Evolutionary conservation across 345 rosid species (phyloP), one percentile per base, ranked within the genome.

Genomic region (Nasturtium officinale): DNA sequence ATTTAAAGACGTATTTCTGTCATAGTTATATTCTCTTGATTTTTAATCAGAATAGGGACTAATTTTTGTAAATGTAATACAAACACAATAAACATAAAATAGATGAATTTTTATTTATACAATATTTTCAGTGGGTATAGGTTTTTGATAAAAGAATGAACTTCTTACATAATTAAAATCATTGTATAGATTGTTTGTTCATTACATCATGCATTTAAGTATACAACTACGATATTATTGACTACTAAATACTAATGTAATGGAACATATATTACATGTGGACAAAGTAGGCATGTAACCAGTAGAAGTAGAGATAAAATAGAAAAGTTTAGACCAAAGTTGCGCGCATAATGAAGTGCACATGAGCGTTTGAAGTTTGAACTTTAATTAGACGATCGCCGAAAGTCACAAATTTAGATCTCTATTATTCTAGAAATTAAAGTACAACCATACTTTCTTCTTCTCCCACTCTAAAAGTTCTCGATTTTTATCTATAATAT

Each of bases 261-360:
- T 61, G 40, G 51, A 61, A 28, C 51, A 48, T 35, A 46, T n/a
- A 58, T 28, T 32, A 21, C n/a, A 59, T 32, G 37, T 23, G 15
- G 28, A 59, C 43, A 47, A 26, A 47, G 26, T 72, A 63, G 70
- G 48, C 48, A 43, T 72, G 45, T 21, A 42, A 25, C 8, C 18
- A 46, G 26, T 26, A 46, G 5, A 30, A 53, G 69, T 18, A 45
- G 12, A 53, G 12, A 53, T 28, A 11, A 33, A 46, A 54, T 26
- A 57, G 52, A 40, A 25, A 40, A 38, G 30, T 30, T 6, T 40
- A 64, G 48, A 37, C 55, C 4, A 59, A 50, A 43, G 72, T 74
- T 74, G 66, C 3, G 47, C 8, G 61, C 54, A 75, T 75, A 59
- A 75, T 75, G 59, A 67, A 59, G 73, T 5, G 78, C 78, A 75